Percentiles rank a stretch among this genome's conserved stretches.
Evolutionary conservation across 1,139 yeast genomes (phyloP).

Genomic region (Saccharomyces hybrid): DNA sequence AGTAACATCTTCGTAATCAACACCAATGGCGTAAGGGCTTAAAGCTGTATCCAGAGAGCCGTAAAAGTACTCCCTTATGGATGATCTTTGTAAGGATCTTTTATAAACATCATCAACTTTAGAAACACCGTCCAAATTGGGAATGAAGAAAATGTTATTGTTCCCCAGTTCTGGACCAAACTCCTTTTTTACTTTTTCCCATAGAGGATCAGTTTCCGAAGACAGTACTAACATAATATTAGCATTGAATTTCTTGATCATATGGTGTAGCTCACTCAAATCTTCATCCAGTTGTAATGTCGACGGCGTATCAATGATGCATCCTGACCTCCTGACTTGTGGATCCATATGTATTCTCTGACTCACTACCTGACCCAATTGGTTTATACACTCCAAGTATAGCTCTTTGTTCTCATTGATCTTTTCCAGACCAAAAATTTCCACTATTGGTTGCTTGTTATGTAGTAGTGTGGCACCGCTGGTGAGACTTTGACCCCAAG

Average conservation of each 20-base stretch:
- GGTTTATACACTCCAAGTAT: conserved; percentile 49
- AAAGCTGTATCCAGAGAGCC: conserved; percentile 60
- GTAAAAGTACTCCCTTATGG: conserved; percentile 83
- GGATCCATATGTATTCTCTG: conserved; percentile 54
- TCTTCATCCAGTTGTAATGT: conserved; percentile 44
- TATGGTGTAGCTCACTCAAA: conserved; percentile 30
- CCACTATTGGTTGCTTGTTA: conserved; percentile 84
- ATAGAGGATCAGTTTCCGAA: conserved; percentile 40
- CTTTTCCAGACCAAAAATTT: conserved; percentile 66
- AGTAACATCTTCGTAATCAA: conserved; percentile 42
- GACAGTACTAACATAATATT: conserved; percentile 54
- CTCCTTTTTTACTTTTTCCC: conserved; percentile 33
- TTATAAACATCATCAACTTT: conserved; percentile 64
- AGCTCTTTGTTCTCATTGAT: conserved; percentile 52
- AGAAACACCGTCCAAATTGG: conserved; percentile 37
- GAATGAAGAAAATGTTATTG: conserved; percentile 19
- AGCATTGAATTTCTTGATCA: conserved; percentile 34
- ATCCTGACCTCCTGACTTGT: conserved; percentile 49
- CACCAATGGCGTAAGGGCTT: conserved; percentile 67
- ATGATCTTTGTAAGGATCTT: conserved; percentile 64
- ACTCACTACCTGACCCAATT: conserved; percentile 52
- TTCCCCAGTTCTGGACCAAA: conserved; percentile 10
- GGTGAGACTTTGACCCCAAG: conserved; percentile 79
- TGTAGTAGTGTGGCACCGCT: conserved; percentile 81
- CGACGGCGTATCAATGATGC: conserved; percentile 78